These are phyloP conservation scores for Metarhizium guizhouense DNA, from an alignment of 2,329 filamentous ascomycete species.

Conservation along the genomic window DNA sequence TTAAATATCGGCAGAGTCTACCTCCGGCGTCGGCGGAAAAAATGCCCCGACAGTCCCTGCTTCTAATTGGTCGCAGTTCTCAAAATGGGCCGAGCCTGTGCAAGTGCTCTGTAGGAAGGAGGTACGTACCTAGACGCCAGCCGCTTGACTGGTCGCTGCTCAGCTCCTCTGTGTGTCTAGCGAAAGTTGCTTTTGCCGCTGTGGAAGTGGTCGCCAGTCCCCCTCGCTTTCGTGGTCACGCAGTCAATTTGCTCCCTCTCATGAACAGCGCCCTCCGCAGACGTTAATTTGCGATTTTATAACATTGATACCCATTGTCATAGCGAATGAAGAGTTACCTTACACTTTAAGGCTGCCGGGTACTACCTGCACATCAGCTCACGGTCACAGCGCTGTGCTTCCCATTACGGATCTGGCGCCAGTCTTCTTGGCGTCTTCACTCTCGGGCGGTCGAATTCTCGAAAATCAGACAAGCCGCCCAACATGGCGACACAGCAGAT, in stretches of 20 bases:
- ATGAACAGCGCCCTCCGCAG: not conserved
- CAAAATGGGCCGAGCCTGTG: not conserved
- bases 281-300: not conserved
- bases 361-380: not conserved
- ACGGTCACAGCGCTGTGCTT: not conserved
- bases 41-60: conserved; percentile 4
- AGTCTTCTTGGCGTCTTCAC: not conserved
- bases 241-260: not conserved
- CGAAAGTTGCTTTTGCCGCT: not conserved
- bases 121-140: not conserved
- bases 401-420: not conserved
- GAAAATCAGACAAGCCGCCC: not conserved
- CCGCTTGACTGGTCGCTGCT: not conserved
- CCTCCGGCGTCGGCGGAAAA: conserved; percentile 7
- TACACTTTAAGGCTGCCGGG: not conserved
- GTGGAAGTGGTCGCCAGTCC: not conserved
- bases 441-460: not conserved
- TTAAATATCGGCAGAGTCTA: conserved; percentile 6
- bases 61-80: conserved; percentile 5
- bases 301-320: not conserved
- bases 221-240: conserved; percentile 3
- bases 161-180: not conserved
- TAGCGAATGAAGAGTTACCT: not conserved
- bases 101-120: not conserved
- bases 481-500: conserved; percentile 46